Conservation (phyloP, 345 rosid genomes). For the Sonneratia caseolaris region DNA sequence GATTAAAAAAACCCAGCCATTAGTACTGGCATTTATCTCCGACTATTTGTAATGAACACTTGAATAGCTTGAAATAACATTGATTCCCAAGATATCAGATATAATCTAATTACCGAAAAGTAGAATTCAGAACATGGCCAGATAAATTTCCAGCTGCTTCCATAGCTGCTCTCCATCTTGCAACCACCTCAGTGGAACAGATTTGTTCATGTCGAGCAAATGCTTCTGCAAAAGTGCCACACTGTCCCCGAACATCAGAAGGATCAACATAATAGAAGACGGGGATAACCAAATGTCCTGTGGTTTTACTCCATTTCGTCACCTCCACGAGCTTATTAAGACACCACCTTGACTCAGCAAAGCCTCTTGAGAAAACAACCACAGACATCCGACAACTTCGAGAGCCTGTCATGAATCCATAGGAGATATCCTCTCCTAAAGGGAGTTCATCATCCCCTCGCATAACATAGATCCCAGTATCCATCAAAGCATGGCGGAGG, state of each 20-base stretch:
- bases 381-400: not conserved
- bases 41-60: no score
- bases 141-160: not conserved
- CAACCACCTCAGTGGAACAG: not conserved
- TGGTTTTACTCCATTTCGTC: not conserved
- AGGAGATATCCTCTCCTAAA: not conserved
- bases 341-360: constrained; percentile 1
- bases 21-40: not conserved
- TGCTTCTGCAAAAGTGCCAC: not conserved
- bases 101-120: not conserved
- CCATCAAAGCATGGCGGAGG: constrained; percentile 4
- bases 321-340: constrained; percentile 7
- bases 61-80: not conserved
- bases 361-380: constrained; percentile 5
- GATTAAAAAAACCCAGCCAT: no score
- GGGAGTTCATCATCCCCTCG: not conserved
- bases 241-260: not conserved
- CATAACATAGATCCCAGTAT: not conserved
- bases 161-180: constrained; percentile 10
- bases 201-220: constrained; percentile 2
- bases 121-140: not conserved
- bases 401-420: not conserved
- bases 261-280: constrained; percentile 6
- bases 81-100: not conserved
- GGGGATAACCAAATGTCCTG: not conserved